phyloP scores from a whole-genome alignment of 2,329 filamentous ascomycete species.

The Monilinia polystroma region DNA sequence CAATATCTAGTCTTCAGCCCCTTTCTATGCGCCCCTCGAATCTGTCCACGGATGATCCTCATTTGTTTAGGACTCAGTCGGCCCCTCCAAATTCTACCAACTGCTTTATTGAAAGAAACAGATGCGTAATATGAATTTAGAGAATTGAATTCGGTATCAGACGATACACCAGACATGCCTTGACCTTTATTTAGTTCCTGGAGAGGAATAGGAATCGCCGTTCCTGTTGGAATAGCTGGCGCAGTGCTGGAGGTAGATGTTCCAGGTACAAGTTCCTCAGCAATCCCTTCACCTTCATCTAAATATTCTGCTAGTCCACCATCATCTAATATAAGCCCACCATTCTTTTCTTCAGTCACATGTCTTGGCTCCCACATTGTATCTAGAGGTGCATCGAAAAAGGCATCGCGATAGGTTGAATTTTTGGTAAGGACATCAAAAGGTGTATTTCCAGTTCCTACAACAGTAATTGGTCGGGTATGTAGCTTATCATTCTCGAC shows the following conservation, averaged over 20 bases:
- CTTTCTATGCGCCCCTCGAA: slow-evolving; percentile 49
- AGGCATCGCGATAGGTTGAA: slow-evolving; percentile 57
- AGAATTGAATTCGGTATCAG: slow-evolving; percentile 45
- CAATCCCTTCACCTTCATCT: slow-evolving; percentile 30
- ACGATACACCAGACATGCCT: slow-evolving; percentile 45
- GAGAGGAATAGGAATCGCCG: slow-evolving; percentile 3
- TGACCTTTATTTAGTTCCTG: slow-evolving; percentile 41
- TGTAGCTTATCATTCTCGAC: slow-evolving; percentile 52
- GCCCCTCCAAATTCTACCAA: slow-evolving; percentile 52
- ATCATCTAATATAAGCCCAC: slow-evolving; percentile 24
- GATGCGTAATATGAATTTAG: slow-evolving; percentile 68
- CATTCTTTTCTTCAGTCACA: slow-evolving; percentile 21
- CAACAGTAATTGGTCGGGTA: slow-evolving; percentile 62
- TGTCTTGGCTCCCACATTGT: slow-evolving; percentile 42
- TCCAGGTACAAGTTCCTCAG: slow-evolving; percentile 26
- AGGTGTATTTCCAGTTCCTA: slow-evolving; percentile 64
- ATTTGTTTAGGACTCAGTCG: slow-evolving; percentile 49
- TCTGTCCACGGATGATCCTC: slow-evolving; percentile 46
- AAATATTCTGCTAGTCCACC: slow-evolving; percentile 18
- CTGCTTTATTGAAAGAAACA: slow-evolving; percentile 52
- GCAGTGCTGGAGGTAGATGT: slow-evolving; percentile 16
- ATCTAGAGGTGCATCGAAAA: slow-evolving; percentile 64
- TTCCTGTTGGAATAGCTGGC: slow-evolving; percentile 22
- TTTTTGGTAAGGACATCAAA: slow-evolving; percentile 56
- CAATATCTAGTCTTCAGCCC: slow-evolving; percentile 61